Conservation (phyloP, 1,139 yeast genomes). For the Suhomyces taliae region DNA sequence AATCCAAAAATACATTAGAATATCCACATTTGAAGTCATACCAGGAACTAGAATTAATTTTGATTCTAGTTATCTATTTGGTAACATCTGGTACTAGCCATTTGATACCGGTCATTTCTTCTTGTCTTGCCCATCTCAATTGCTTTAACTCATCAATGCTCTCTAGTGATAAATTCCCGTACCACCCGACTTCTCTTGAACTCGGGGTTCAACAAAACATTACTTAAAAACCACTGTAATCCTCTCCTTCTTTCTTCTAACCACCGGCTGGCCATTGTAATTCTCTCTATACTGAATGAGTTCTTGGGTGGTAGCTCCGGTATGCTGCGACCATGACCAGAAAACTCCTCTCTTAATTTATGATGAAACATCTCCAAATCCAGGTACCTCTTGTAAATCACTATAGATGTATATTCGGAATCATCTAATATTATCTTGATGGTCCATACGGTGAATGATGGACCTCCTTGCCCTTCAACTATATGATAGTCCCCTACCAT, state of each 20-base stretch:
- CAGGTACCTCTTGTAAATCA: constrained; percentile 57
- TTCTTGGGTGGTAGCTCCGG: constrained; percentile 71
- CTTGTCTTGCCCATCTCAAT: too few relatives aligned
- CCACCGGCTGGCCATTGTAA: constrained; percentile 50
- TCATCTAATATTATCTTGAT: constrained; percentile 45
- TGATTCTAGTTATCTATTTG: too few relatives aligned
- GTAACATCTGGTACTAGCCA: too few relatives aligned
- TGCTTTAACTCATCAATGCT: too few relatives aligned
- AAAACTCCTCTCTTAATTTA: constrained; percentile 40
- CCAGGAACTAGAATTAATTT: too few relatives aligned
- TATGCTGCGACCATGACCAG: constrained; percentile 38
- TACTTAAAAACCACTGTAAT: constrained; percentile 70
- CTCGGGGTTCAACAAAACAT: constrained; percentile 65
- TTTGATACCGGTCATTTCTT: too few relatives aligned
- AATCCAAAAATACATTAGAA: too few relatives aligned
- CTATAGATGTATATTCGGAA: constrained; percentile 47
- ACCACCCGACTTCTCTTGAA: constrained; percentile 49
- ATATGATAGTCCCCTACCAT: constrained; percentile 41
- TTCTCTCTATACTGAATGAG: constrained; percentile 44
- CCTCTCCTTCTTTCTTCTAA: constrained; percentile 64
- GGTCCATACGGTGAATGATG: constrained; percentile 49
- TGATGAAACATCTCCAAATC: constrained; percentile 57
- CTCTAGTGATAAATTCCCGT: constrained; percentile 43
- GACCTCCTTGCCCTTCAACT: constrained; percentile 38
- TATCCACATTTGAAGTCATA: too few relatives aligned